phyloP scores from a whole-genome alignment of 768 basidiomycete species.

The Rhizopogon vesiculosus region DNA sequence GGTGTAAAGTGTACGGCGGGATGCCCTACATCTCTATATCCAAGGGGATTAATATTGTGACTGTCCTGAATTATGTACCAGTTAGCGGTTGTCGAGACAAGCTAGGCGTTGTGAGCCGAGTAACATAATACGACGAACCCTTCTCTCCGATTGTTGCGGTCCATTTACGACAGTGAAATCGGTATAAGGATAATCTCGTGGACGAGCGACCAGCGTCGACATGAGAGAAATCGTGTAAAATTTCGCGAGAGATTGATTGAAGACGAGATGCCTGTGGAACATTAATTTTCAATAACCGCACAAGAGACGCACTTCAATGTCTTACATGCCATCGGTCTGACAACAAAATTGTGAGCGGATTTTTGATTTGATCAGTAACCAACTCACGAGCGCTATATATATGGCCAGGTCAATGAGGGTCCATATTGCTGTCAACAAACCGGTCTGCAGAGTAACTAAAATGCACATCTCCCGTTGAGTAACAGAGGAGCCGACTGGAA shows the following conservation, averaged over 20 bases:
- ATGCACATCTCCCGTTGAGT: not conserved
- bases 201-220: conserved; percentile 28
- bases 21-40: conserved; percentile 9
- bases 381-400: conserved; percentile 20
- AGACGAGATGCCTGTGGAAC: conserved; percentile 20
- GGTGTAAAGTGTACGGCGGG: not conserved
- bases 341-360: conserved; percentile 4
- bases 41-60: conserved; percentile 4
- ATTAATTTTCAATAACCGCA: not conserved
- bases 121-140: conserved; percentile 10
- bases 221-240: conserved; percentile 32
- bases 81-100: conserved; percentile 4
- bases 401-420: conserved; percentile 26
- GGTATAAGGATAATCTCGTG: conserved; percentile 10
- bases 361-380: too few species aligned
- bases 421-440: conserved; percentile 33
- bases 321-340: conserved; percentile 18
- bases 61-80: conserved; percentile 6
- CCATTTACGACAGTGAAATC: conserved; percentile 22
- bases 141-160: conserved; percentile 16
- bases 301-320: conserved; percentile 1
- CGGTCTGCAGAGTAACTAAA: conserved; percentile 37
- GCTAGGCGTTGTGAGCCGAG: not conserved
- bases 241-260: conserved; percentile 28
- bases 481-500: not conserved